phyloP scores from a whole-genome alignment of 768 basidiomycete species.

The Xanthoconium purpureum region DNA sequence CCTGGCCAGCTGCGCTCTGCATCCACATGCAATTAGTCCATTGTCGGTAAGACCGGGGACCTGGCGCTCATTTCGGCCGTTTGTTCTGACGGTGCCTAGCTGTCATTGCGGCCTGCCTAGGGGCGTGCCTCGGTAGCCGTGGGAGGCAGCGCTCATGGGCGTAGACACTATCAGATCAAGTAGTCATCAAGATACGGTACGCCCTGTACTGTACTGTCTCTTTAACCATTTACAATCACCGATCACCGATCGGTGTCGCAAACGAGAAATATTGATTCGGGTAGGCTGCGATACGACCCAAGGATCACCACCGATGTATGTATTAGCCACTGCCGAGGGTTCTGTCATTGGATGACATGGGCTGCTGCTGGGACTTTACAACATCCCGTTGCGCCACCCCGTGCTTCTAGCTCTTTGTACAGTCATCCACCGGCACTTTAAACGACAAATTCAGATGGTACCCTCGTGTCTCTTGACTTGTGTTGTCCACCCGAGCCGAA shows the following conservation, averaged over 20 bases:
- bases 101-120: neutral
- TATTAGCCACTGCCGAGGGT: conserved; percentile 2
- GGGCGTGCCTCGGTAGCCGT: neutral
- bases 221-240: neutral
- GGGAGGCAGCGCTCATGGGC: neutral
- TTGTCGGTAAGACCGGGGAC: neutral
- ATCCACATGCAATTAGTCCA: conserved; percentile 3
- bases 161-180: neutral
- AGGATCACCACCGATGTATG: neutral
- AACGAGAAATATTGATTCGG: neutral
- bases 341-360: conserved; percentile 8
- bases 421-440: no score
- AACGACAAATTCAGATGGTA: no score
- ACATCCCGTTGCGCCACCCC: neutral
- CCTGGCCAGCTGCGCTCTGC: neutral
- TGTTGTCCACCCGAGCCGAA: no score
- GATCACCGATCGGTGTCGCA: conserved; percentile 12
- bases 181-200: neutral
- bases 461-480: no score
- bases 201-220: neutral
- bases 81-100: conserved; percentile 2
- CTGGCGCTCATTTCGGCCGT: neutral
- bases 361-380: conserved; percentile 1
- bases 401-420: neutral
- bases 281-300: neutral